Percentiles rank a stretch among this genome's conserved stretches.
Conservation (phyloP, 129 eudicot species). For the Heracleum sosnowskyi region DNA sequence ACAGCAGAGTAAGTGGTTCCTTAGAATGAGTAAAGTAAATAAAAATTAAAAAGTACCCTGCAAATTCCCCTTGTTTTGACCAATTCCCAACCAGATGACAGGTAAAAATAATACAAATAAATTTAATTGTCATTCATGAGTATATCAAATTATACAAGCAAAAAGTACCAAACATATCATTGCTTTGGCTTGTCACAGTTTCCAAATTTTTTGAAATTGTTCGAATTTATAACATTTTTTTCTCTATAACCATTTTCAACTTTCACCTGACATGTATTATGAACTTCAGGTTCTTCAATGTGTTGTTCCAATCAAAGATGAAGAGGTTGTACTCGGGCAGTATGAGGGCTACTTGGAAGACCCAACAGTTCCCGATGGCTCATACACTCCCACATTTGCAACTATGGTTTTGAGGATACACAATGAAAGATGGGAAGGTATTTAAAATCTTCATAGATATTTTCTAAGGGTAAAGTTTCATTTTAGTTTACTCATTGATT, state of each 20-base stretch:
- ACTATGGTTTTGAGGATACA: slow-evolving; percentile 71
- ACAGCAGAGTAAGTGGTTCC: not conserved
- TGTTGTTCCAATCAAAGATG: slow-evolving; percentile 63
- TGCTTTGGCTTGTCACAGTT: not conserved
- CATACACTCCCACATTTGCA: slow-evolving; percentile 95
- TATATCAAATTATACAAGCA: not conserved
- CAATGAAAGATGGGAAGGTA: slow-evolving; percentile 99
- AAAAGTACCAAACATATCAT: not conserved
- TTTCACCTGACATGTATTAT: slow-evolving; percentile 7
- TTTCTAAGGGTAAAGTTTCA: not conserved
- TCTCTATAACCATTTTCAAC: not conserved
- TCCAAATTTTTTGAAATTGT: not conserved
- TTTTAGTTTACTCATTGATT: not conserved
- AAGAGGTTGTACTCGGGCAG: slow-evolving; percentile 93
- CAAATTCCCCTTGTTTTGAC: not conserved
- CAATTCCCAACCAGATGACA: not conserved
- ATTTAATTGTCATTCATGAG: not conserved
- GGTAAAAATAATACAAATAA: not conserved
- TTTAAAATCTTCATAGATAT: not conserved
- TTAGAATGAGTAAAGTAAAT: not conserved
- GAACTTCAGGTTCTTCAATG: slow-evolving; percentile 74
- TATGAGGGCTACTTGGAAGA: slow-evolving; percentile 83
- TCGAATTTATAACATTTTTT: not conserved
- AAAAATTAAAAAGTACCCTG: not conserved
- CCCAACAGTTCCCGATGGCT: slow-evolving; percentile 86